These are phyloP conservation scores for Leccinum boreale DNA, from an alignment of 768 basidiomycete species.

Conservation along the genomic window DNA sequence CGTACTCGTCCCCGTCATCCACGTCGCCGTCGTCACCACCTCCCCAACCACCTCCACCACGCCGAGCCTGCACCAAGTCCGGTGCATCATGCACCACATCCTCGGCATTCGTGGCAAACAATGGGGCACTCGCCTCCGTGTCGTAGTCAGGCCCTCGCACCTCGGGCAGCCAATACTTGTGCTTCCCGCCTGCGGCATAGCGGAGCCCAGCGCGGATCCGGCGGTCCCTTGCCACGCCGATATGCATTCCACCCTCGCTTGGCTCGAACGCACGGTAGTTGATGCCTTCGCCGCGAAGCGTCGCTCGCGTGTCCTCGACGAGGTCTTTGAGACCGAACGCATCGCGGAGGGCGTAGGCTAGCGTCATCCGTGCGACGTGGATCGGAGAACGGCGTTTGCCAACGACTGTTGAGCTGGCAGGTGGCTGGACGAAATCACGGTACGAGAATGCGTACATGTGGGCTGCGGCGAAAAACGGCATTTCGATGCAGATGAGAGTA, in stretches of 20 bases:
- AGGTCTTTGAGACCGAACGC: conserved; percentile 87
- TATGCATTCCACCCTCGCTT: conserved; percentile 88
- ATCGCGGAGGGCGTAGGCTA: conserved; percentile 84
- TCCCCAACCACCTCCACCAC: background rate
- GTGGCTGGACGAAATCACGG: conserved; percentile 69
- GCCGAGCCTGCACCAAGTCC: conserved; percentile 40
- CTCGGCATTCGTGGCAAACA: conserved; percentile 61
- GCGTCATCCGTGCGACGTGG: conserved; percentile 86
- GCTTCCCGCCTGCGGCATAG: conserved; percentile 85
- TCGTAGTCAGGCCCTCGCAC: conserved; percentile 36
- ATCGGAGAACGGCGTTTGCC: conserved; percentile 27
- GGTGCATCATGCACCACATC: conserved; percentile 63
- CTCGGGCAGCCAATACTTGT: conserved; percentile 95
- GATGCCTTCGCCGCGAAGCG: conserved; percentile 85
- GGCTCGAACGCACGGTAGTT: conserved; percentile 97
- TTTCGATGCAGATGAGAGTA: conserved; percentile 90
- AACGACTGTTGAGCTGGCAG: conserved; percentile 27
- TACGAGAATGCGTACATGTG: conserved; percentile 95
- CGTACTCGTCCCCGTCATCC: conserved; percentile 35
- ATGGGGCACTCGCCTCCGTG: conserved; percentile 70
- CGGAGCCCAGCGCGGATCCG: conserved; percentile 90
- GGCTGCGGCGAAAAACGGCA: conserved; percentile 95
- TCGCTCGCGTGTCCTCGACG: conserved; percentile 77
- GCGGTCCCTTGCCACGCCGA: conserved; percentile 80
- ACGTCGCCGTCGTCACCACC: conserved; percentile 28